These are phyloP conservation scores for Venturia pyrina DNA, from an alignment of 2,329 filamentous ascomycete genomes.

Conservation along the genomic window DNA sequence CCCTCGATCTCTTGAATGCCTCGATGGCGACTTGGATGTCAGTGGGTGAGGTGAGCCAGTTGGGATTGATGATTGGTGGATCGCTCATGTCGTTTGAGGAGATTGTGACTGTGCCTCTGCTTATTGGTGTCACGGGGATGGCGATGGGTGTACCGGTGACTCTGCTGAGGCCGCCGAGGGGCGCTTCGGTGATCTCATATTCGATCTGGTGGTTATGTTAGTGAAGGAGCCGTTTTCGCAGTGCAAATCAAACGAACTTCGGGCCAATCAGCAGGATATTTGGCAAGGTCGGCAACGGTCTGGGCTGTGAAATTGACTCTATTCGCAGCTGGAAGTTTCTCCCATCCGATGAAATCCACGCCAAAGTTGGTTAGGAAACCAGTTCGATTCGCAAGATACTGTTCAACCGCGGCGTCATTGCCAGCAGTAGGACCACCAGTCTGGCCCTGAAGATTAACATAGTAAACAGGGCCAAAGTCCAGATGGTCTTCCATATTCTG, in stretches of 20 bases:
- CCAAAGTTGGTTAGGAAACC: conserved; percentile 8
- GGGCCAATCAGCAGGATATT: conserved; percentile 9
- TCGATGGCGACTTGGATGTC: conserved; percentile 13
- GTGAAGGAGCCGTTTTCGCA: conserved; percentile 4
- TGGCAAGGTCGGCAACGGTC: not conserved
- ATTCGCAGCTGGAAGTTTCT: conserved; percentile 8
- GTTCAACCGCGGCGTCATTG: not conserved
- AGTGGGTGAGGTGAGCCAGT: conserved; percentile 20
- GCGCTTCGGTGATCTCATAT: conserved; percentile 10
- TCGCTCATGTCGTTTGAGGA: conserved; percentile 16
- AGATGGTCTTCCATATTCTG: conserved; percentile 12
- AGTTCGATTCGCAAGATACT: not conserved
- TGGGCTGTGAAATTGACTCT: conserved; percentile 1
- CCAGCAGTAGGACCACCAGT: not conserved
- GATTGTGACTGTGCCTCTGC: conserved; percentile 16
- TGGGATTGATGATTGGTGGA: conserved; percentile 23
- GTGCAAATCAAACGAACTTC: not conserved
- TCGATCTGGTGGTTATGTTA: conserved; percentile 13
- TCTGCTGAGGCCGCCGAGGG: conserved; percentile 17
- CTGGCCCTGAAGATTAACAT: not conserved
- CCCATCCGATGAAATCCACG: conserved; percentile 6
- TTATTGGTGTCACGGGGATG: conserved; percentile 20
- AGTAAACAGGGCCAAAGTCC: conserved; percentile 1
- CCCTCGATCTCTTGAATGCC: conserved; percentile 12
- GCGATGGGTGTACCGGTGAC: conserved; percentile 21